Evolutionary conservation across 2,329 filamentous ascomycete genomes (phyloP).

Genomic region (Penicillium sp.): DNA sequence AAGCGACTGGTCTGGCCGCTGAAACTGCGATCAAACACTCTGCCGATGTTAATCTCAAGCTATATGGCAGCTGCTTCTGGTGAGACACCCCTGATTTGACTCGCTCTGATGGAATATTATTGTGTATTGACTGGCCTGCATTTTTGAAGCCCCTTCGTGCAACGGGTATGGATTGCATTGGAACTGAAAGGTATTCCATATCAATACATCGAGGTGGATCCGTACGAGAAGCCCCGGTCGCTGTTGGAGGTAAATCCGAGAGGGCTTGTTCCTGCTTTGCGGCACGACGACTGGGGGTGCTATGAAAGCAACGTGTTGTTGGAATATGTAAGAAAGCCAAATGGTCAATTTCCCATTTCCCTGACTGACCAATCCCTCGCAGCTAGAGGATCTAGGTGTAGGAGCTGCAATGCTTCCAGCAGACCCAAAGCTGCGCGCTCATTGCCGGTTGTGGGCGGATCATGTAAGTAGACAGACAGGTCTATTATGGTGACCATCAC

Average conservation of each 20-base stretch:
- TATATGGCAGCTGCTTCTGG: conserved; percentile 85
- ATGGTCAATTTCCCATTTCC: background rate
- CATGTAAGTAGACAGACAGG: conserved; percentile 55
- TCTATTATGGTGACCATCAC: conserved; percentile 4
- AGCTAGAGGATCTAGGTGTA: conserved; percentile 71
- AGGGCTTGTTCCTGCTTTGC: conserved; percentile 72
- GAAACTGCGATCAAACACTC: conserved; percentile 67
- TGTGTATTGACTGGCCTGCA: conserved; percentile 2
- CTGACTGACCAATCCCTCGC: conserved; percentile 13
- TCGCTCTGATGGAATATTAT: background rate
- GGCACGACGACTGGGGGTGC: conserved; percentile 76
- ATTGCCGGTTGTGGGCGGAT: conserved; percentile 75
- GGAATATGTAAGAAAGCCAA: conserved; percentile 66
- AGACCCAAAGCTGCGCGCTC: conserved; percentile 65
- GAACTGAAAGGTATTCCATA: conserved; percentile 76
- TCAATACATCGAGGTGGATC: conserved; percentile 83
- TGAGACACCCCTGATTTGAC: conserved; percentile 33
- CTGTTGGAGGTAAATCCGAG: conserved; percentile 73
- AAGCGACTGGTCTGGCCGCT: conserved; percentile 68
- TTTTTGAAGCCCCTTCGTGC: conserved; percentile 71
- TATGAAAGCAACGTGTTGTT: conserved; percentile 79
- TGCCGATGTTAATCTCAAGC: conserved; percentile 68
- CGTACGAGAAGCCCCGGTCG: conserved; percentile 68
- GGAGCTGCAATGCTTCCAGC: conserved; percentile 60
- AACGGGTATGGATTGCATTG: conserved; percentile 84